Evolutionary conservation across 1,284 basidiomycete species (phyloP).

Genomic region (Marasmius tenuissimus): DNA sequence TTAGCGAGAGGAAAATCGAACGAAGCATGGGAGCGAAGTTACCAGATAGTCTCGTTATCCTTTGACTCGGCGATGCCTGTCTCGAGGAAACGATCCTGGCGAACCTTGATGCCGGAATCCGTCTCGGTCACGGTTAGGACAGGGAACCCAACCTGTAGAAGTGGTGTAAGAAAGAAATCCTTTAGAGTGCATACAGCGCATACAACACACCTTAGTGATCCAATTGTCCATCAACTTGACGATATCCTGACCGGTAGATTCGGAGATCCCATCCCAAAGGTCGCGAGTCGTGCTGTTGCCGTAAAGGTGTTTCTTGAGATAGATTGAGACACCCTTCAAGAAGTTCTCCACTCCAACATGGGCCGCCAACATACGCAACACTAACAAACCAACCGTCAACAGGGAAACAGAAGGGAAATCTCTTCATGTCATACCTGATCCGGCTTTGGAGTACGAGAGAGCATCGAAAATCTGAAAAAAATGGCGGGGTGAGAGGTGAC

Average conservation of each 20-base stretch:
- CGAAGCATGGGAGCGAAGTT: constrained; percentile 14
- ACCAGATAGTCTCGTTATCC: constrained; percentile 94
- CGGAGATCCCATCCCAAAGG: constrained; percentile 88
- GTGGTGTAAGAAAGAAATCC: background rate
- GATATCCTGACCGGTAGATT: constrained; percentile 48
- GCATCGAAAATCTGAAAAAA: constrained; percentile 75
- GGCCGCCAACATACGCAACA: constrained; percentile 92
- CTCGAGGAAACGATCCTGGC: constrained; percentile 93
- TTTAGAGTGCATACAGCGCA: background rate
- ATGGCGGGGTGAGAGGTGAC: background rate
- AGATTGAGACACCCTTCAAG: constrained; percentile 86
- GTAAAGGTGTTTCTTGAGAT: constrained; percentile 83
- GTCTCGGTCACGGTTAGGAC: constrained; percentile 86
- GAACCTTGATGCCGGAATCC: constrained; percentile 67
- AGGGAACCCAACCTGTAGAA: constrained; percentile 77
- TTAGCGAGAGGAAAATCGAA: background rate
- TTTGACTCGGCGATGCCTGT: constrained; percentile 77
- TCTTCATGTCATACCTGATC: constrained; percentile 52
- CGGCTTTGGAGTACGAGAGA: constrained; percentile 87
- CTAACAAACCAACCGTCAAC: constrained; percentile 33
- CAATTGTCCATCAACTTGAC: constrained; percentile 88
- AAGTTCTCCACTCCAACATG: constrained; percentile 93
- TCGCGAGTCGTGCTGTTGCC: constrained; percentile 87
- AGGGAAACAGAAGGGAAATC: background rate
- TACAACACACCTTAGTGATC: constrained; percentile 74